Evolutionary conservation across 2,329 filamentous ascomycete genomes (phyloP), one percentile per base, ranked within the genome.

Genomic region (Beauveria australis): DNA sequence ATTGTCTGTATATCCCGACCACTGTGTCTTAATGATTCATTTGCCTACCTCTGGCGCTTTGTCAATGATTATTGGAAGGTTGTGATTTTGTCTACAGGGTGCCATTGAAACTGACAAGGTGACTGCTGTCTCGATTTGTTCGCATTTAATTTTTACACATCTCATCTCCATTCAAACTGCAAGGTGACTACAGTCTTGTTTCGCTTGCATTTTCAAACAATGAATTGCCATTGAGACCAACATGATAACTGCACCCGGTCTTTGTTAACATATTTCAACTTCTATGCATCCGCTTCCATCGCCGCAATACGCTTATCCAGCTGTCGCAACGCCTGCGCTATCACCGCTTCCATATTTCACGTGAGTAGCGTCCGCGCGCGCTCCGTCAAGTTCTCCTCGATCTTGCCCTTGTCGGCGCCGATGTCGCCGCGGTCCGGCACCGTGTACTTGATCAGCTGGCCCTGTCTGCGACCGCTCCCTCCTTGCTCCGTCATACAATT

Each of bases 401-500:
- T 55, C 24, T 46, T 37, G 53, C 8, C 14, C 53, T 48, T 47
- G 43, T 54, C 53, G 12, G 22, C 19, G 16, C 40, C 40, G 22
- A 54, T 16, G 2, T 9, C 19, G 16, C 40, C 40, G 22, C 46
- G 9, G 2, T 9, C 53, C 18, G 53, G 53, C 16, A 30, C 40
- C 53, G 12, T 41, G 40, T 24, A 30, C 53, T 54, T 54, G 24
- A 54, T 44, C 40, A 54, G 37, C 74, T 19, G 40, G 6, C 53
- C 40, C 24, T 54, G 53, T 75, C 19, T 18, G 10, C 9, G 74
- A 77, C 9, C 81, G 70, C 10, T 78, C 74, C 3, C 81, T 71
- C 1, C 84, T 72, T 3, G 78, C 70, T 10, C 68, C 70, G 63
- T 85, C 81, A 49, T 81, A 85, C 0, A 76, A 76, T n/a, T 71